Evolutionary conservation across 148 eudicot species (phyloP).

Genomic region (Pharnaceum exiguum): DNA sequence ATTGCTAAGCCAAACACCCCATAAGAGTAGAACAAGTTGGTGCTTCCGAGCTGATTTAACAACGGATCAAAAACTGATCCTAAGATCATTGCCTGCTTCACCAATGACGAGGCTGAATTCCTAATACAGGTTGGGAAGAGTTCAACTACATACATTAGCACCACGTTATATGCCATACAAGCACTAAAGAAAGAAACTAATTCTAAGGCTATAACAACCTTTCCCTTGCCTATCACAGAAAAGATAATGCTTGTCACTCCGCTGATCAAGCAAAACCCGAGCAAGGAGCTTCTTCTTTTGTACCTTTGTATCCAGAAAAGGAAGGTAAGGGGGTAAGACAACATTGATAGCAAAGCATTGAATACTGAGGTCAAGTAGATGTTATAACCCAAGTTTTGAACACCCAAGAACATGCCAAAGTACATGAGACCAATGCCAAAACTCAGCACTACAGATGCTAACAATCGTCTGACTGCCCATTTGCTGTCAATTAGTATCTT

Average conservation of each 20-base stretch:
- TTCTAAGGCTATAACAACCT: neutral
- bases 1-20: constrained; percentile 9
- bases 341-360: neutral
- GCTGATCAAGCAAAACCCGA: neutral
- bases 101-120: constrained; percentile 6
- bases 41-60: neutral
- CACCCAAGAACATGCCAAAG: constrained; percentile 5
- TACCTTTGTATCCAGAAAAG: neutral
- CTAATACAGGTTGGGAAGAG: constrained; percentile 11
- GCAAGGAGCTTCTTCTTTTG: neutral
- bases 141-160: constrained; percentile 2
- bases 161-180: neutral
- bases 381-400: neutral
- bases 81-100: neutral
- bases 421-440: constrained; percentile 8
- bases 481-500: neutral
- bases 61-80: neutral
- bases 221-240: neutral
- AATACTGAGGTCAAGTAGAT: neutral
- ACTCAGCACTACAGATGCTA: neutral
- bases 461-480: constrained; percentile 1
- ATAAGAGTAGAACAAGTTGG: neutral
- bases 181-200: constrained; percentile 1
- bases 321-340: neutral
- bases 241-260: neutral